Conservation (phyloP, 1,284 basidiomycete species). For the Agroathelia rolfsii region DNA sequence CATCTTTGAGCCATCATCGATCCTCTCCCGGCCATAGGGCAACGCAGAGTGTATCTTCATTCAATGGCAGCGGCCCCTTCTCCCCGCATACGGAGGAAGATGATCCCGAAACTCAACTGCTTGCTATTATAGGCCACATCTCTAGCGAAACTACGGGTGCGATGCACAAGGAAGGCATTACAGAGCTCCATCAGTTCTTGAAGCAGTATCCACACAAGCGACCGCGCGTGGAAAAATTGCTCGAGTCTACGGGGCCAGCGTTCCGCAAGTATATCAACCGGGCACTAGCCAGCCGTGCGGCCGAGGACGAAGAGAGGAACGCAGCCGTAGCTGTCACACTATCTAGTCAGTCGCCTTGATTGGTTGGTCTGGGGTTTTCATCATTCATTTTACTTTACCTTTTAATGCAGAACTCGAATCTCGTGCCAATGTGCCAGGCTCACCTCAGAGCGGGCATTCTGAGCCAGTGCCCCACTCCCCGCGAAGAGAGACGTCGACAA, state of each 20-base stretch:
- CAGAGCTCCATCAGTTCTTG: slow-evolving; percentile 91
- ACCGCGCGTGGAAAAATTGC: slow-evolving; percentile 74
- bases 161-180: slow-evolving; percentile 84
- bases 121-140: slow-evolving; percentile 83
- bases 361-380: slow-evolving; percentile 11
- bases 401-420: slow-evolving; percentile 52
- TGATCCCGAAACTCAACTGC: slow-evolving; percentile 70
- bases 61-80: slow-evolving; percentile 35
- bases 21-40: slow-evolving; percentile 53
- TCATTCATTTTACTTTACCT: slow-evolving; percentile 7
- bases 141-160: slow-evolving; percentile 81
- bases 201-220: slow-evolving; percentile 88
- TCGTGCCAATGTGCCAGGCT: slow-evolving; percentile 25
- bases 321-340: slow-evolving; percentile 69
- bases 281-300: slow-evolving; percentile 72
- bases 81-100: slow-evolving; percentile 56
- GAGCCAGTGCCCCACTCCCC: slow-evolving; percentile 18
- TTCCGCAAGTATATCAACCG: slow-evolving; percentile 81
- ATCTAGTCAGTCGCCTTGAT: slow-evolving; percentile 50
- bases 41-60: slow-evolving; percentile 56
- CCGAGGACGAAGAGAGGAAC: slow-evolving; percentile 74
- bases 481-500: slow-evolving; percentile 24
- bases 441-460: slow-evolving; percentile 23
- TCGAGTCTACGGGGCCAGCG: slow-evolving; percentile 73
- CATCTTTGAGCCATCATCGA: slow-evolving; percentile 41